These are phyloP conservation scores for Termitomyces sp. DNA, from an alignment of 768 basidiomycete genomes.

Conservation along the genomic window DNA sequence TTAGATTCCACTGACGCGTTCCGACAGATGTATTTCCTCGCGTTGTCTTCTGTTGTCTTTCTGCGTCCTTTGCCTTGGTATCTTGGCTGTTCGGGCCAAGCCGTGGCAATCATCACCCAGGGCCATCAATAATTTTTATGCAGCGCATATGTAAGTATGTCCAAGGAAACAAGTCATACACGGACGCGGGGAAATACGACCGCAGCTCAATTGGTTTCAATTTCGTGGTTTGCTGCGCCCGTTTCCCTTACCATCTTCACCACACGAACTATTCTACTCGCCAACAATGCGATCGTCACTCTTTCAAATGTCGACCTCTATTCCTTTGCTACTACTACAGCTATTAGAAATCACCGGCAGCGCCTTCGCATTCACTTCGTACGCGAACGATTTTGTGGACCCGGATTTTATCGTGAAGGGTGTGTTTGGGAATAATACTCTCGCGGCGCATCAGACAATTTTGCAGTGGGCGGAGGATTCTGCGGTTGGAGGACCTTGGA, in stretches of 20 bases:
- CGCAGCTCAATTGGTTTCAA: background rate
- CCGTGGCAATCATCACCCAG: no score
- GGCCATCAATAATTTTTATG: no score
- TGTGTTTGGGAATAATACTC: constrained; percentile 38
- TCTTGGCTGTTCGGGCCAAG: background rate
- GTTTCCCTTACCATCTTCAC: background rate
- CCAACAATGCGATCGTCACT: constrained; percentile 25
- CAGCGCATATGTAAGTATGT: no score
- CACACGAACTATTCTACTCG: background rate
- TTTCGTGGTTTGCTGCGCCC: background rate
- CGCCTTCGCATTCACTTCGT: constrained; percentile 32
- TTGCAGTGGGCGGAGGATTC: constrained; percentile 41
- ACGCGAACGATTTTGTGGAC: constrained; percentile 55
- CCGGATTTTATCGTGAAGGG: constrained; percentile 44
- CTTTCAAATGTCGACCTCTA: constrained; percentile 21
- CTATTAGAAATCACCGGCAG: background rate
- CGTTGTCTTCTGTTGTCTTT: background rate
- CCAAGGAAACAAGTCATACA: background rate
- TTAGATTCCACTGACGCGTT: background rate
- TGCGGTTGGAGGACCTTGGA: constrained; percentile 49
- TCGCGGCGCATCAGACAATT: constrained; percentile 44
- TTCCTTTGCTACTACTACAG: constrained; percentile 8
- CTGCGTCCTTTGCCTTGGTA: no score
- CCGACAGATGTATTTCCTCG: no score
- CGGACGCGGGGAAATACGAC: background rate